Percentiles rank a stretch among this genome's conserved stretches.
These are phyloP conservation scores for Nigrograna mackinnonii DNA, from an alignment of 2,329 filamentous ascomycete species.

Conservation along the genomic window DNA sequence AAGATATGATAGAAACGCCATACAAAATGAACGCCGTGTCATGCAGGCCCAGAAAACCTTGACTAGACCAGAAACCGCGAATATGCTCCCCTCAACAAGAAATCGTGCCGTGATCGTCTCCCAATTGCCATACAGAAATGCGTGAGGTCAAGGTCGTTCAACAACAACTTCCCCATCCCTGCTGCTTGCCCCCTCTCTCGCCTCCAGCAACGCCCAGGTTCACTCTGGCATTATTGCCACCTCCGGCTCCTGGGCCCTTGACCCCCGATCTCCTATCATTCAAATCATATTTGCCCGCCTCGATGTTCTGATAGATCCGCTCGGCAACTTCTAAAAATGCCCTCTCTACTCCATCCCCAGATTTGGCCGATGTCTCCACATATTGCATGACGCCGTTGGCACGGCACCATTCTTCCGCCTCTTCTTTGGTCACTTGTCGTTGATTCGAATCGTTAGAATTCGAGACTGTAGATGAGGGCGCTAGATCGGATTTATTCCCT, in stretches of 20 bases:
- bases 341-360: conserved; percentile 88
- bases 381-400: conserved; percentile 88
- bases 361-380: conserved; percentile 96
- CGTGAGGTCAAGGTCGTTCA: no score
- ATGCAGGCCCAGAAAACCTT: no score
- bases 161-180: conserved; percentile 38
- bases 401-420: conserved; percentile 88
- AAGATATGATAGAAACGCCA: no score
- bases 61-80: no score
- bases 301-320: conserved; percentile 95
- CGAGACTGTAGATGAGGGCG: conserved; percentile 48
- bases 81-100: no score
- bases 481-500: conserved; percentile 91
- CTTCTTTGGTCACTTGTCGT: conserved; percentile 77
- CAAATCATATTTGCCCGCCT: conserved; percentile 90
- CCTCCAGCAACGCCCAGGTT: conserved; percentile 49
- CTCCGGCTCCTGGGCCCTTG: conserved; percentile 65
- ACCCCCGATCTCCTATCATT: conserved; percentile 92
- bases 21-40: no score
- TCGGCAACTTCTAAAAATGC: conserved; percentile 94
- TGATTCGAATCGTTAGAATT: conserved; percentile 54
- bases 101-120: no score
- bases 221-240: conserved; percentile 45
- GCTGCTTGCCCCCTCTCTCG: conserved; percentile 31
- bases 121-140: no score